These are phyloP conservation scores for Fremontodendron californicum DNA, from an alignment of 345 rosid genomes.

Conservation along the genomic window DNA sequence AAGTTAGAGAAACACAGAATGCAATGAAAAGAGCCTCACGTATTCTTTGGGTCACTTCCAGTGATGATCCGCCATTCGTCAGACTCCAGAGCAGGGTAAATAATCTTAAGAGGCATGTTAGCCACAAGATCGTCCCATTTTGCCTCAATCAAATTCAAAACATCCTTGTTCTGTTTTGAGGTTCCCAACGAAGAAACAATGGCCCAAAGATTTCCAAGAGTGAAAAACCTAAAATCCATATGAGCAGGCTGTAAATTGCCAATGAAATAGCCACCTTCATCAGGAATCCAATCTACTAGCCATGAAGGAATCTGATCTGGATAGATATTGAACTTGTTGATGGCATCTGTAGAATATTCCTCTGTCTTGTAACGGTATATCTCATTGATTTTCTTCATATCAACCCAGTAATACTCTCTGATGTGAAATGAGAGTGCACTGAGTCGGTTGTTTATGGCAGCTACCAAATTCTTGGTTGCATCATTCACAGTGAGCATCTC, in stretches of 20 bases:
- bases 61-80: constrained; percentile 97
- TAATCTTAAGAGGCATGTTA: constrained; percentile 92
- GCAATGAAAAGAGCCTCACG: constrained; percentile 45
- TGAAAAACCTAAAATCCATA: constrained; percentile 98
- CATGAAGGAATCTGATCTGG: constrained; percentile 97
- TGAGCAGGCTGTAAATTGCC: constrained; percentile 97
- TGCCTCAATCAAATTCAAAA: constrained; percentile 66
- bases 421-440: constrained; percentile 88
- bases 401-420: constrained; percentile 92
- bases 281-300: constrained; percentile 91
- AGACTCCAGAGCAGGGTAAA: constrained; percentile 82
- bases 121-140: constrained; percentile 94
- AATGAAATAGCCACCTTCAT: constrained; percentile 82
- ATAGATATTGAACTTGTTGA: constrained; percentile 92
- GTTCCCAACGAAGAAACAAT: constrained; percentile 72
- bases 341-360: constrained; percentile 83
- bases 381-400: constrained; percentile 78
- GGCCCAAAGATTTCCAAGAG: constrained; percentile 91
- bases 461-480: constrained; percentile 71
- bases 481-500: constrained; percentile 87
- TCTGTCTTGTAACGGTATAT: constrained; percentile 93
- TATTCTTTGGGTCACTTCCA: constrained; percentile 97
- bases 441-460: constrained; percentile 78
- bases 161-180: constrained; percentile 64
- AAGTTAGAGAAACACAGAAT: neutral